Percentiles rank a stretch among this genome's conserved stretches.
These are phyloP conservation scores for Drechslerella coelobrocha DNA, from an alignment of 2,329 filamentous ascomycete genomes.

Conservation along the genomic window DNA sequence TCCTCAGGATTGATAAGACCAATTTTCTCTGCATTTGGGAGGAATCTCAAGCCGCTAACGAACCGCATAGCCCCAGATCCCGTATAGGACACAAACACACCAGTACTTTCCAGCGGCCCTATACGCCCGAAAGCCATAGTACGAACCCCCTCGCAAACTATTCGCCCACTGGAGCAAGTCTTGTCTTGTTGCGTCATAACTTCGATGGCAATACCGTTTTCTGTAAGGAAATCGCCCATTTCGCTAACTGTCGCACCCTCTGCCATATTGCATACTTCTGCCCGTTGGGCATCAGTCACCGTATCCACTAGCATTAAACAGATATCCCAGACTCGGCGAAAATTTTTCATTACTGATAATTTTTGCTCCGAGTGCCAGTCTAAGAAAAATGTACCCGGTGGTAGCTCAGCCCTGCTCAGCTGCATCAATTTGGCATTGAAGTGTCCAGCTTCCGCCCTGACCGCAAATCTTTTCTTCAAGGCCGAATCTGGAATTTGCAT, in stretches of 20 bases:
- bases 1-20: slow-evolving; percentile 22
- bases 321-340: background rate
- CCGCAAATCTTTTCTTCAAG: slow-evolving; percentile 20
- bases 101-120: background rate
- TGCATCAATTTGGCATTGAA: background rate
- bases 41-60: slow-evolving; percentile 28
- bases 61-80: slow-evolving; percentile 33
- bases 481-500: slow-evolving; percentile 22
- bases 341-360: background rate
- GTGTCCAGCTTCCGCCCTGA: slow-evolving; percentile 7
- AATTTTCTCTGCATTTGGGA: slow-evolving; percentile 15
- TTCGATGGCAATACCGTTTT: background rate
- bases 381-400: slow-evolving; percentile 14
- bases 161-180: background rate
- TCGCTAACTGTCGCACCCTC: background rate
- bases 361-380: background rate
- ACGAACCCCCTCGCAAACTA: background rate
- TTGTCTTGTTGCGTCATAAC: background rate
- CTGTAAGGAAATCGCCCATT: background rate
- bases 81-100: slow-evolving; percentile 28
- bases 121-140: background rate
- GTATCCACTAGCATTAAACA: background rate
- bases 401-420: background rate
- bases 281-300: background rate
- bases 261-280: background rate